These are phyloP conservation scores for Blastobotrys buckinghamii DNA, from an alignment of 1,139 yeast species.

Conservation along the genomic window DNA sequence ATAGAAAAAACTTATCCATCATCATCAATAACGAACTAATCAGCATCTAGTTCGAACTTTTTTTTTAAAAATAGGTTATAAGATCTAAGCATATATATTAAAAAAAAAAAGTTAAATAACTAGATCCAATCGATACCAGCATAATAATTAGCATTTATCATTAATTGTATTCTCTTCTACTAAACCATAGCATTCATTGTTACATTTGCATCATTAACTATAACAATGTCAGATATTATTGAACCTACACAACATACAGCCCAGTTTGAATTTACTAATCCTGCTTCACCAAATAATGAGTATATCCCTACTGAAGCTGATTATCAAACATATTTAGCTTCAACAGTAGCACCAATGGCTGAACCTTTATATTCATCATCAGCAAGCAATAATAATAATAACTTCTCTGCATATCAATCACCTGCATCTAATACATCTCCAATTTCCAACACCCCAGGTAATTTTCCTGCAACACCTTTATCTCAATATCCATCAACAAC, in stretches of 20 bases:
- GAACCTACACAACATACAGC: neutral
- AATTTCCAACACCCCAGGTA: neutral
- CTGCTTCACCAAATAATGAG: neutral
- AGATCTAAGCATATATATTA: neutral
- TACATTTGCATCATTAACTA: neutral
- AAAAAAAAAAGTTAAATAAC: neutral
- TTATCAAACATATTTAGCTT: neutral
- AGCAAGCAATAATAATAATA: neutral
- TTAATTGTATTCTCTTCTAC: too few species aligned
- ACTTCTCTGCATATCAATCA: neutral
- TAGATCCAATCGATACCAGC: too few species aligned
- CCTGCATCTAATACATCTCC: neutral
- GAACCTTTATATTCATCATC: slow-evolving; percentile 2
- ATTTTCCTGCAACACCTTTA: slow-evolving; percentile 1
- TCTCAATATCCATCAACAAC: neutral
- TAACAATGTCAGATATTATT: slow-evolving; percentile 3
- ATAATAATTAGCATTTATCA: too few species aligned
- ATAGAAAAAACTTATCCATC: neutral
- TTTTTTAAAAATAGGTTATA: too few species aligned
- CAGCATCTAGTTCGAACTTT: too few species aligned
- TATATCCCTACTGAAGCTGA: neutral
- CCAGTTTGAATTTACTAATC: neutral
- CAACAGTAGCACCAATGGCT: neutral
- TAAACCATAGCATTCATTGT: too few species aligned
- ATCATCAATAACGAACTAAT: too few species aligned